phyloP scores from a whole-genome alignment of 2,329 filamentous ascomycete species.

The Calonectria henricotiae region DNA sequence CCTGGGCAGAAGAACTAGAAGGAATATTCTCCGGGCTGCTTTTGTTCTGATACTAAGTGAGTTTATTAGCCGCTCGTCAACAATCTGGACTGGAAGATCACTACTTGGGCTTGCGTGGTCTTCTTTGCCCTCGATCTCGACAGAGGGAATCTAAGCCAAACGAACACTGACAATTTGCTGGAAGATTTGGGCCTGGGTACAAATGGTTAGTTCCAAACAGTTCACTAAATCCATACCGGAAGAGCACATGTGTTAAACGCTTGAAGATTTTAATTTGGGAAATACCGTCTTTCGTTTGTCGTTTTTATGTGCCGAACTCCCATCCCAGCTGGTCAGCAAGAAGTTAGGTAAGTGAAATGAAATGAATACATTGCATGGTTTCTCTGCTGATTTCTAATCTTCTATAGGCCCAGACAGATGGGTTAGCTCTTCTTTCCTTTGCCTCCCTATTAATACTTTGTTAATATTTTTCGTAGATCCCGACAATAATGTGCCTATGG shows the following conservation, averaged over 20 bases:
- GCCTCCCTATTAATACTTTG: too few species aligned
- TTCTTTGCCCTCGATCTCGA: constrained; percentile 64
- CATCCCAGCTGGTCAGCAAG: constrained; percentile 74
- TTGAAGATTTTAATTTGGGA: constrained; percentile 56
- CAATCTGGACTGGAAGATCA: constrained; percentile 63
- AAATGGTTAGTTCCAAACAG: constrained; percentile 52
- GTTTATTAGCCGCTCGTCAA: constrained; percentile 52
- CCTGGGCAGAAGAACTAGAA: constrained; percentile 58
- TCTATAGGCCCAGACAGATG: constrained; percentile 69
- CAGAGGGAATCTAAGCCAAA: constrained; percentile 64
- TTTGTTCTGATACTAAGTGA: background rate
- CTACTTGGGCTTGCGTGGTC: constrained; percentile 64
- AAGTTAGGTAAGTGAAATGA: constrained; percentile 58
- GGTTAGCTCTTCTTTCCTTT: constrained; percentile 45
- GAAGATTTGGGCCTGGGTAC: constrained; percentile 62
- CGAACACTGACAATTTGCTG: constrained; percentile 66
- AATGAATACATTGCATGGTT: too few species aligned
- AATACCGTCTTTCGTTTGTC: constrained; percentile 55
- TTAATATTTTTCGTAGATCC: constrained; percentile 58
- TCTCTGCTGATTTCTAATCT: background rate
- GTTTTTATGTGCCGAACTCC: constrained; percentile 62
- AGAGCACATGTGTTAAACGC: background rate
- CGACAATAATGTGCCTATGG: constrained; percentile 72
- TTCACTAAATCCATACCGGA: too few species aligned
- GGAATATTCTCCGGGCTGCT: constrained; percentile 14